These are phyloP conservation scores for Metschnikowia gelsemii DNA, from an alignment of 805 yeast species.

Conservation along the genomic window DNA sequence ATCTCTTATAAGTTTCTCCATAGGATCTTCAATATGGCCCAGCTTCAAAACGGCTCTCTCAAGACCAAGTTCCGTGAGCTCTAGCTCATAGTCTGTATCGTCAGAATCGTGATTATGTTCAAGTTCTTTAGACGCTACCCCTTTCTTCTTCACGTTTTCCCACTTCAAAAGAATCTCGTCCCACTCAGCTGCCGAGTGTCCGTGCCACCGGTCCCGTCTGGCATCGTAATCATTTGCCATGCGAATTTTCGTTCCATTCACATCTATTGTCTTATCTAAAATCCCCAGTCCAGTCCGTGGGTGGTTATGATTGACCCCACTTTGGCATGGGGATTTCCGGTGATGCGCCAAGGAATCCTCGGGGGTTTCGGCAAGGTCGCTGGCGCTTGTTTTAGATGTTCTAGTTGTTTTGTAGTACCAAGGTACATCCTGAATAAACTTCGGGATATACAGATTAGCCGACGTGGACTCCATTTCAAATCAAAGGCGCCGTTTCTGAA, in stretches of 20 bases:
- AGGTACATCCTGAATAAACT: conserved; percentile 38
- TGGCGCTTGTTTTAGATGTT: neutral
- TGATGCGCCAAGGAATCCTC: conserved; percentile 61
- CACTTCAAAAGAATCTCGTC: conserved; percentile 48
- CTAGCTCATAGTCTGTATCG: conserved; percentile 43
- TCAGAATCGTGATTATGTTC: conserved; percentile 22
- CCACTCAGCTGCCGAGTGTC: conserved; percentile 67
- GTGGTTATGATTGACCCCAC: conserved; percentile 45
- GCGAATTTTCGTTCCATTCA: conserved; percentile 19
- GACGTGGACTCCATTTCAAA: no score
- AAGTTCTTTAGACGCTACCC: conserved; percentile 6
- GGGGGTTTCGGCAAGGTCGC: neutral
- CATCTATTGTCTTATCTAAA: conserved; percentile 35
- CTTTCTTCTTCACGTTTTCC: conserved; percentile 30
- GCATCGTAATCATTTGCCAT: conserved; percentile 57
- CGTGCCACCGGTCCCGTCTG: conserved; percentile 80
- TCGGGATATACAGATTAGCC: conserved; percentile 35
- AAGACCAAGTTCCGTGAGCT: conserved; percentile 38
- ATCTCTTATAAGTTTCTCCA: conserved; percentile 54
- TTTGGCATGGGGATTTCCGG: conserved; percentile 40
- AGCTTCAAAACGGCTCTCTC: conserved; percentile 24
- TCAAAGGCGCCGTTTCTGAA: no score
- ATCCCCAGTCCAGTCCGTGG: conserved; percentile 61
- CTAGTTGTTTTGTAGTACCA: conserved; percentile 39
- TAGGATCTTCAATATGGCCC: conserved; percentile 31